Conservation (phyloP, 495 filamentous ascomycete genomes). For the Parachaetomium inaequale region DNA sequence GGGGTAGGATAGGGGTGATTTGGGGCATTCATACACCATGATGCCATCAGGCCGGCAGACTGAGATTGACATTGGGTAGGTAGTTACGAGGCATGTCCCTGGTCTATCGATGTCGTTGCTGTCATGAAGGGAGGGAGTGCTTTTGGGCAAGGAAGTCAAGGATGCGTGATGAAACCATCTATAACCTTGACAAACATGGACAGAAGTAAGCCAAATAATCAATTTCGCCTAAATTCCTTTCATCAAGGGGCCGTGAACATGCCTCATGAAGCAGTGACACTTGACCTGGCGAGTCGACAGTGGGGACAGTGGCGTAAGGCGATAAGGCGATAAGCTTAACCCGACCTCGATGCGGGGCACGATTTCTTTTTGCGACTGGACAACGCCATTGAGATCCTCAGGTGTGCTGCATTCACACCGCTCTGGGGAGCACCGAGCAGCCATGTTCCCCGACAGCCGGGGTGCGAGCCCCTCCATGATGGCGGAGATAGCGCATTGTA, state of each 20-base stretch:
- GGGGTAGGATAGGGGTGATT: not conserved
- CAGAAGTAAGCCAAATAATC: too few species aligned
- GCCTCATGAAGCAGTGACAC: not conserved
- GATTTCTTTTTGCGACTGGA: conserved; percentile 2
- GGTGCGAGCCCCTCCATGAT: conserved; percentile 16
- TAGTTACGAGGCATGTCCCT: too few species aligned
- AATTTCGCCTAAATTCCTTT: too few species aligned
- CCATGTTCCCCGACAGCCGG: conserved; percentile 16
- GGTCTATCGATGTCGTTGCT: too few species aligned
- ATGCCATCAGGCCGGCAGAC: too few species aligned
- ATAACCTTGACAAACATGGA: too few species aligned
- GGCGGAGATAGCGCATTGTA: conserved; percentile 13
- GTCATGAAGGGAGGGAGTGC: too few species aligned
- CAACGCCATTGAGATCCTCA: not conserved
- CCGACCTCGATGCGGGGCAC: conserved; percentile 11
- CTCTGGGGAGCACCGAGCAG: conserved; percentile 2
- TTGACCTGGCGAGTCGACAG: not conserved
- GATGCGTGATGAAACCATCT: too few species aligned
- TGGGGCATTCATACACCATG: too few species aligned
- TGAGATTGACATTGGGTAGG: too few species aligned
- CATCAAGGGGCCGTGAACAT: too few species aligned
- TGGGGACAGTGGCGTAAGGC: not conserved
- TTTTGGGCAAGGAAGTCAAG: too few species aligned
- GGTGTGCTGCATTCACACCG: conserved; percentile 1
- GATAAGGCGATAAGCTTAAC: conserved; percentile 11